phyloP scores from a whole-genome alignment of 2,329 filamentous ascomycete species.

The Sporothrix dimorphospora region DNA sequence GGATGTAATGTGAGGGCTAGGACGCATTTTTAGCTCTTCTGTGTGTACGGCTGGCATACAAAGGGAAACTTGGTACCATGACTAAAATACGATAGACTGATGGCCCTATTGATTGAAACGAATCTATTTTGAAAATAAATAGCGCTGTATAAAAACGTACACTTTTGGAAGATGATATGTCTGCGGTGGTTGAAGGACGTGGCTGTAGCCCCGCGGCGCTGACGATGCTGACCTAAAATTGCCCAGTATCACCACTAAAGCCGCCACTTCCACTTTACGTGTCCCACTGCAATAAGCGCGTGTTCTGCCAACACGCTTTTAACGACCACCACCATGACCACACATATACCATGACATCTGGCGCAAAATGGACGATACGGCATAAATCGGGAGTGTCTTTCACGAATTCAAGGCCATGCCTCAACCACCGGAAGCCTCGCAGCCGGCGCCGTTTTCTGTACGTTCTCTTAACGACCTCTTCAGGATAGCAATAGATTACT shows the following conservation, averaged over 20 bases:
- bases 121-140: too few relatives aligned
- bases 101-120: too few relatives aligned
- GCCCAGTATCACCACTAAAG: not conserved
- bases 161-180: too few relatives aligned
- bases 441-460: constrained; percentile 23
- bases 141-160: too few relatives aligned
- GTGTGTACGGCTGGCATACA: too few relatives aligned
- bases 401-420: constrained; percentile 1
- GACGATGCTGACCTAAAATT: constrained; percentile 7
- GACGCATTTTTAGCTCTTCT: too few relatives aligned
- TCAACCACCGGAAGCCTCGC: constrained; percentile 18
- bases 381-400: not conserved
- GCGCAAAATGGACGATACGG: not conserved
- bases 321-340: not conserved
- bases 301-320: not conserved
- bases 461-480: not conserved
- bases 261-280: not conserved
- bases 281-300: not conserved
- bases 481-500: not conserved
- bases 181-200: too few relatives aligned
- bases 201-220: not conserved
- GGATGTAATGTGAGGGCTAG: too few relatives aligned
- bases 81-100: not conserved
- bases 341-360: not conserved
- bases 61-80: not conserved